A percentile compares a stretch with the other conserved stretches of the same genome.
Evolutionary conservation across 441 rosid species (phyloP).

Genomic region (Capsella rubella): DNA sequence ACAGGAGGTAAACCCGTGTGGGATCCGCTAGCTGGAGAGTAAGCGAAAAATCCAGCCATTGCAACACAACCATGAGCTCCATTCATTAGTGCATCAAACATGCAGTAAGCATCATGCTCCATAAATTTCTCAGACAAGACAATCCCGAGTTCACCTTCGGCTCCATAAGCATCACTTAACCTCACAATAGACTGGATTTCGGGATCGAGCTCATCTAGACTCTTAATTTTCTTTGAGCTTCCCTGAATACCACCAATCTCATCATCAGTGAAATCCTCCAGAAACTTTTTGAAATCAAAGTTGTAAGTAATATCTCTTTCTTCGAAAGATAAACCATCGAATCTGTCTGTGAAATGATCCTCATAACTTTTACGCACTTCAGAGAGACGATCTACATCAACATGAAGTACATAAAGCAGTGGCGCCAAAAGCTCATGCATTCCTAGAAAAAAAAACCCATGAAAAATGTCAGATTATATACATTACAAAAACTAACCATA

Average conservation of each 20-base stretch:
- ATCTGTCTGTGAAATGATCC: slow-evolving; percentile 87
- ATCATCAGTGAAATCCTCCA: slow-evolving; percentile 73
- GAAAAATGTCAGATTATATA: slow-evolving; percentile 10
- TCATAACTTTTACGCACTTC: slow-evolving; percentile 86
- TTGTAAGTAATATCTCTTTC: slow-evolving; percentile 78
- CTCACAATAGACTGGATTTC: slow-evolving; percentile 73
- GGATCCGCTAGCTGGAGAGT: slow-evolving; percentile 59
- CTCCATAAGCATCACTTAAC: slow-evolving; percentile 92
- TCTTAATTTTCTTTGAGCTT: slow-evolving; percentile 54
- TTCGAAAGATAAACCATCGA: slow-evolving; percentile 76
- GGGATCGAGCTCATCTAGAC: slow-evolving; percentile 79
- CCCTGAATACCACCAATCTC: slow-evolving; percentile 58
- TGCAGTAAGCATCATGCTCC: slow-evolving; percentile 97
- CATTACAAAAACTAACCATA: neutral
- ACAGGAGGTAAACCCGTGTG: slow-evolving; percentile 79
- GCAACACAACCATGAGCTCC: slow-evolving; percentile 79
- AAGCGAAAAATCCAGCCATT: slow-evolving; percentile 80
- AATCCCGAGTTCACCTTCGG: slow-evolving; percentile 97
- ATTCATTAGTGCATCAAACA: slow-evolving; percentile 96
- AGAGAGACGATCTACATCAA: slow-evolving; percentile 79
- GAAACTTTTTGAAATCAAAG: slow-evolving; percentile 74
- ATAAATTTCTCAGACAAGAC: slow-evolving; percentile 95
- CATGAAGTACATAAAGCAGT: slow-evolving; percentile 86
- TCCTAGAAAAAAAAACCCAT: slow-evolving; percentile 50
- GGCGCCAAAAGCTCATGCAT: slow-evolving; percentile 99